Evolutionary conservation across 495 filamentous ascomycete genomes (phyloP).

Genomic region (Penicillium arizonense): DNA sequence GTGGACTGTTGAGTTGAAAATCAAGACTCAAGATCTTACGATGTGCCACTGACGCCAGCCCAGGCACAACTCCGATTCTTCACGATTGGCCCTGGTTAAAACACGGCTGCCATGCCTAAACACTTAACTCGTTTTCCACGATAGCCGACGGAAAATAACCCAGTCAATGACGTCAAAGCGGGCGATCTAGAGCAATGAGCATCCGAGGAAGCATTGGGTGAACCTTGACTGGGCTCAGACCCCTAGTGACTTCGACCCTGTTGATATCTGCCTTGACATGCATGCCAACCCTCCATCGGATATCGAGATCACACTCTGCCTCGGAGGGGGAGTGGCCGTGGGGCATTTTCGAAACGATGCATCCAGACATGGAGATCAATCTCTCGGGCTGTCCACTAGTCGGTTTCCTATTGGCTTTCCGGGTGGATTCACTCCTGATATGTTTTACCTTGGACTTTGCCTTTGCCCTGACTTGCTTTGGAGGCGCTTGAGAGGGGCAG

Average conservation of each 20-base stretch:
- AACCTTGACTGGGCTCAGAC: conserved; percentile 21
- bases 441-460: conserved; percentile 2
- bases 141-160: conserved; percentile 13
- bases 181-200: conserved; percentile 2
- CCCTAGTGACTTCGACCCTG: not conserved
- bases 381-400: conserved; percentile 10
- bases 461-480: not conserved
- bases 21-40: not conserved
- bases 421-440: not conserved
- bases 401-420: conserved; percentile 11
- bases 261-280: too few species aligned
- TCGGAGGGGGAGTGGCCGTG: not conserved
- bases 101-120: not conserved
- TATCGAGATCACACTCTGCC: not conserved
- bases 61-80: not conserved
- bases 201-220: not conserved
- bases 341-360: conserved; percentile 8
- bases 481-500: not conserved
- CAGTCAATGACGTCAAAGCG: conserved; percentile 9
- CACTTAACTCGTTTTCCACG: conserved; percentile 5
- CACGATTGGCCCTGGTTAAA: not conserved
- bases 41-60: conserved; percentile 16
- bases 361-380: conserved; percentile 22
- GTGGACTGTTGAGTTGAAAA: conserved; percentile 1
- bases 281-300: not conserved